These are phyloP conservation scores for Leptodontidium sp. DNA, from an alignment of 2,329 filamentous ascomycete genomes.

Conservation along the genomic window DNA sequence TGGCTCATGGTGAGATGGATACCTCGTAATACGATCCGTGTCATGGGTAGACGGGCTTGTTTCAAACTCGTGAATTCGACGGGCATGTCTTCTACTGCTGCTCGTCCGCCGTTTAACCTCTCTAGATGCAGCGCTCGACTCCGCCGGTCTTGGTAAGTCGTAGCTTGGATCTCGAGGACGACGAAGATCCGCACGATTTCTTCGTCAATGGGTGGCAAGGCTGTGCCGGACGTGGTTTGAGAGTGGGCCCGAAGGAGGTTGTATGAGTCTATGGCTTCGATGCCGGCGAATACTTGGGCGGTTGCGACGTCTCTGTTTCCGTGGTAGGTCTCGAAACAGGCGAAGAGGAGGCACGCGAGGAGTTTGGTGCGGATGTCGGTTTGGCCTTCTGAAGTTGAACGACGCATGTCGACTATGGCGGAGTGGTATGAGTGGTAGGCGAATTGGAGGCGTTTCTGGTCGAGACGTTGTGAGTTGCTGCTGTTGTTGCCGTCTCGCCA, in stretches of 20 bases:
- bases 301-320: slow-evolving; percentile 11
- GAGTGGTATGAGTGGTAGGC: slow-evolving; percentile 24
- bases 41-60: slow-evolving; percentile 6
- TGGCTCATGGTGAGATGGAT: slow-evolving; percentile 17
- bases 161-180: slow-evolving; percentile 24
- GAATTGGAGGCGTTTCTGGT: slow-evolving; percentile 18
- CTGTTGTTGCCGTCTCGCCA: not conserved
- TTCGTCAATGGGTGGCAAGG: slow-evolving; percentile 6
- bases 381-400: not conserved
- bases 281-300: slow-evolving; percentile 7
- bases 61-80: slow-evolving; percentile 12
- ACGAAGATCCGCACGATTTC: slow-evolving; percentile 21
- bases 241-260: not conserved
- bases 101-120: not conserved
- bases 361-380: slow-evolving; percentile 17
- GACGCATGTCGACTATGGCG: slow-evolving; percentile 11
- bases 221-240: not conserved
- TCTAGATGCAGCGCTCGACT: slow-evolving; percentile 7
- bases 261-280: slow-evolving; percentile 20
- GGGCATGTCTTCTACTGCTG: slow-evolving; percentile 8
- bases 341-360: slow-evolving; percentile 28
- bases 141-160: slow-evolving; percentile 1
- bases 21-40: not conserved
- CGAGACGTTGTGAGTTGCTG: not conserved
- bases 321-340: slow-evolving; percentile 25